These are phyloP conservation scores for Coemansia javaensis DNA, from an alignment of 192 early-diverging fungal species.

Conservation along the genomic window DNA sequence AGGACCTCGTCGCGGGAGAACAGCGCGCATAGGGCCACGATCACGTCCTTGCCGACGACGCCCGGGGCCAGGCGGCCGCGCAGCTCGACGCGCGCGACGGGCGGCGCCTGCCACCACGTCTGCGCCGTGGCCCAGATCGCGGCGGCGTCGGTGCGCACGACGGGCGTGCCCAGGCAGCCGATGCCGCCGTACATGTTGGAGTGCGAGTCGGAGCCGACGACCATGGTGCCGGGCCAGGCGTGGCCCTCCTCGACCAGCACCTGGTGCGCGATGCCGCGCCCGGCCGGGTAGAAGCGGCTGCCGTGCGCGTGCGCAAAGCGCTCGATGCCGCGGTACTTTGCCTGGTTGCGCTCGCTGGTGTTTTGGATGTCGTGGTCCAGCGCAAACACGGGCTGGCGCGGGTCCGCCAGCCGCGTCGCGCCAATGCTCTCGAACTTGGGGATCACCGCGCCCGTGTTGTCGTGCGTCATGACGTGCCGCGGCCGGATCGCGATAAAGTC, in stretches of 20 bases:
- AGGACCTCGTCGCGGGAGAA: slow-evolving; percentile 94
- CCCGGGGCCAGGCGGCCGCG: slow-evolving; percentile 70
- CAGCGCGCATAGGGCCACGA: slow-evolving; percentile 86
- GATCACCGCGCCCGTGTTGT: slow-evolving; percentile 94
- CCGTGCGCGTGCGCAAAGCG: slow-evolving; percentile 74
- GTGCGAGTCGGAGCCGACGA: slow-evolving; percentile 97
- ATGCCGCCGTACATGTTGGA: slow-evolving; percentile 99
- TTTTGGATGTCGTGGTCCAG: slow-evolving; percentile 99
- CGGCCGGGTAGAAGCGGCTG: slow-evolving; percentile 92
- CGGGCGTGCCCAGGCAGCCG: slow-evolving; percentile 90
- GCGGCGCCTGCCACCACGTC: slow-evolving; percentile 99
- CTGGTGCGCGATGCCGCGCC: slow-evolving; percentile 97
- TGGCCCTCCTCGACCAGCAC: slow-evolving; percentile 97
- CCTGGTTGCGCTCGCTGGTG: slow-evolving; percentile 85
- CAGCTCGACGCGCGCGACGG: slow-evolving; percentile 87
- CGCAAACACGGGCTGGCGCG: slow-evolving; percentile 86
- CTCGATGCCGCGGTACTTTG: slow-evolving; percentile 82
- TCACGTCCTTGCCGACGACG: slow-evolving; percentile 96
- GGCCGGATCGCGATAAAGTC: slow-evolving; percentile 95
- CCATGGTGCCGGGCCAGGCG: slow-evolving; percentile 87
- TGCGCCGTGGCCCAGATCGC: slow-evolving; percentile 96
- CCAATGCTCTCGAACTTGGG: slow-evolving; percentile 92
- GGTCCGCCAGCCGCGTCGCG: slow-evolving; percentile 72
- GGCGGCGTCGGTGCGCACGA: slow-evolving; percentile 97
- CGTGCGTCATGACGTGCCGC: slow-evolving; percentile 92